Conservation (phyloP, 768 basidiomycete genomes). For the Lentinula aciculospora region DNA sequence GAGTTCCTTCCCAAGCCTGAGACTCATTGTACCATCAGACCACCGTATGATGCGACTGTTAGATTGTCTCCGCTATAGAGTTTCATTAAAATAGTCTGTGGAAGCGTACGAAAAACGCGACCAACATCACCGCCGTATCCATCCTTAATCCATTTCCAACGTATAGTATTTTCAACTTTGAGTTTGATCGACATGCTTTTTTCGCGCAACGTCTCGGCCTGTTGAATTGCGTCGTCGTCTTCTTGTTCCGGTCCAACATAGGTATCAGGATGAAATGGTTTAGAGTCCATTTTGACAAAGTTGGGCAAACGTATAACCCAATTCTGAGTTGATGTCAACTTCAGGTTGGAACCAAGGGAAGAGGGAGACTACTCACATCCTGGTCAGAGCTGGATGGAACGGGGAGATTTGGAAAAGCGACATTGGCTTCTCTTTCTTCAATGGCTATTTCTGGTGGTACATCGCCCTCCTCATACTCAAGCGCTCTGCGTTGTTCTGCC, state of each 20-base stretch:
- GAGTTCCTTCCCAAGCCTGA: slow-evolving; percentile 89
- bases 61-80: slow-evolving; percentile 67
- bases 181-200: slow-evolving; percentile 82
- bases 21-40: slow-evolving; percentile 91
- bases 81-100: slow-evolving; percentile 5
- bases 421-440: slow-evolving; percentile 61
- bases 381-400: slow-evolving; percentile 76
- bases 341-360: slow-evolving; percentile 6
- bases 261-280: slow-evolving; percentile 84
- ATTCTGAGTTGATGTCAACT: slow-evolving; percentile 37
- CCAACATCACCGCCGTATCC: slow-evolving; percentile 71
- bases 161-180: slow-evolving; percentile 88
- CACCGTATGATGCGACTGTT: slow-evolving; percentile 90
- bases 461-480: slow-evolving; percentile 83
- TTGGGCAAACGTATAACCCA: slow-evolving; percentile 96
- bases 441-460: slow-evolving; percentile 49
- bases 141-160: slow-evolving; percentile 93
- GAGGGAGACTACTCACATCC: slow-evolving; percentile 46
- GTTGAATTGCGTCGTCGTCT: slow-evolving; percentile 53
- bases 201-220: slow-evolving; percentile 60
- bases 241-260: slow-evolving; percentile 83
- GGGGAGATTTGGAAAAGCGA: slow-evolving; percentile 84
- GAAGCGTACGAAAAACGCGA: slow-evolving; percentile 11
- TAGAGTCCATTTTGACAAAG: slow-evolving; percentile 84
- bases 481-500: slow-evolving; percentile 39